These are phyloP conservation scores for Boeremia exigua DNA, from an alignment of 2,329 filamentous ascomycete genomes.

Conservation along the genomic window DNA sequence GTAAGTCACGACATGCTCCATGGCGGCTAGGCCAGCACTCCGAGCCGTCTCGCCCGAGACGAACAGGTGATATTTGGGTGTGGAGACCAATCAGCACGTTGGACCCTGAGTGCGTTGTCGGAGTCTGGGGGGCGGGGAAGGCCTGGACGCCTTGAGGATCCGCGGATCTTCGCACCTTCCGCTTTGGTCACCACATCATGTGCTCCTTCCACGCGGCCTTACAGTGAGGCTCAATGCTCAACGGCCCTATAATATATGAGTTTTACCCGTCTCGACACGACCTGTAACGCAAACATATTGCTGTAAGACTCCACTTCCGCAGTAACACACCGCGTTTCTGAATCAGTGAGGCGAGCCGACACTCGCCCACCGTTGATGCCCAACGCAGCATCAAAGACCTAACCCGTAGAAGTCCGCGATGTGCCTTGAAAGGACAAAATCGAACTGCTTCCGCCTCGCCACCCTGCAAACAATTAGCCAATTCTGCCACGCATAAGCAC, in stretches of 20 bases:
- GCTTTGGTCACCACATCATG: slow-evolving; percentile 3
- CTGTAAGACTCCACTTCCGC: no score
- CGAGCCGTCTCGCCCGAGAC: slow-evolving; percentile 5
- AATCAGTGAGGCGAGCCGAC: no score
- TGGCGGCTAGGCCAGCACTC: background rate
- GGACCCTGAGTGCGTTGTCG: slow-evolving; percentile 18
- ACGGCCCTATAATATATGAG: background rate
- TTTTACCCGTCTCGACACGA: no score
- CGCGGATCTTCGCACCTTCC: slow-evolving; percentile 6
- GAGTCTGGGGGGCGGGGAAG: slow-evolving; percentile 10
- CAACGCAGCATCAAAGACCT: background rate
- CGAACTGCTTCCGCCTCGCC: background rate
- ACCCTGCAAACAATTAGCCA: background rate
- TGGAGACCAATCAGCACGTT: slow-evolving; percentile 12
- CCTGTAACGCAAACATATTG: no score
- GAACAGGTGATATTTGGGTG: slow-evolving; percentile 4
- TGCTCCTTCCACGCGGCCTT: background rate
- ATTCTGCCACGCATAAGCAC: background rate
- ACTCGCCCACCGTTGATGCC: background rate
- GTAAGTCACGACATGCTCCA: slow-evolving; percentile 6
- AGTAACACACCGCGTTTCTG: no score
- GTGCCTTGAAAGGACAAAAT: background rate
- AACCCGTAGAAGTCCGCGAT: background rate
- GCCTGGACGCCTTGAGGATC: background rate
- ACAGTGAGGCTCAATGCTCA: background rate